Base-by-base conservation (phyloP, 176 grass and related monocot genomes). In the Chrysopogon serrulatus region DNA sequence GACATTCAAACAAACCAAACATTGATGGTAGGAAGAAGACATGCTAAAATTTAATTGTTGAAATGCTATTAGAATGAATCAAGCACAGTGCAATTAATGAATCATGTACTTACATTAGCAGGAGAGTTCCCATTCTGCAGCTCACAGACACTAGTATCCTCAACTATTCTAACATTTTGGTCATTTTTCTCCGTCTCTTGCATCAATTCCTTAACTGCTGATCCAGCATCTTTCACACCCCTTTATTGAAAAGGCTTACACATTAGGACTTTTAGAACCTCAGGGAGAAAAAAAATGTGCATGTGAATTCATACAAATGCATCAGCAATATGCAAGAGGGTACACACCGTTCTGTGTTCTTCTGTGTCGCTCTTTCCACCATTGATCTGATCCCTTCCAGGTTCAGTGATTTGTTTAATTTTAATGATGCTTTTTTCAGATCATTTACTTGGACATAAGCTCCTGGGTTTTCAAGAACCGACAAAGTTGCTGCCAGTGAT, bases 321-420 rank as follows among this genome's bases (percentile, higher is more conserved):
- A 51, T 86, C 35, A 66, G 72, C 3, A 39, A 76, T 24, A 23
- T 7, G 42, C 12, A 54, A 86, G 48, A 51, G 34, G 72, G 56
- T 83, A 65, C 80, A 76, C 84, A 99, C 93, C 83, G 71, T 77
- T 89, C 89, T 79, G 61, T 84, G 81, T 79, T 90, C 64, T 90
- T 94, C 75, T 91, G 69, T 75, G 73, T 68, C 51, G 73, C 74
- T 45, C 79, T 92, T 80, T 92, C 93, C 75, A 92, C 64, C 48
- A 96, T 87, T 65, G 77, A 92, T 41, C 59, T 89, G 73, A 99
- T 92, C 40, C 88, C 93, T 64, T 90, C 80, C 33, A 92, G 79
- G 68, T 87, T 96, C 41, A 92, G 23, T 84, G 78, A 65, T 83
- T 94, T 99, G 45, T 82, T 80, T 65, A 96, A 85, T 77, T 90